phyloP scores from a whole-genome alignment of 106 monocot species.

The Dioscorea dumetorum region DNA sequence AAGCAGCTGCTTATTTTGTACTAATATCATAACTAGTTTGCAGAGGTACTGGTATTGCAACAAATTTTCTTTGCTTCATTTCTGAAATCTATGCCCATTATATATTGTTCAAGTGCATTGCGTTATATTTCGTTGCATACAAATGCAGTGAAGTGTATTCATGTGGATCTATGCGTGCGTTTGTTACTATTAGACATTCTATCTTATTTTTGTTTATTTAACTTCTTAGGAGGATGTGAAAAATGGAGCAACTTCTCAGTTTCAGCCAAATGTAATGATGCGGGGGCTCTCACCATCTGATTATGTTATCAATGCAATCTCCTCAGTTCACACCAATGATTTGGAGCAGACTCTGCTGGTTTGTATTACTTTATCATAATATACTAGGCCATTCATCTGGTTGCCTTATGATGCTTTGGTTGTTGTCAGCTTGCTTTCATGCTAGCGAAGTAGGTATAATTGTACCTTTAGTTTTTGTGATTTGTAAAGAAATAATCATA shows the following conservation, averaged over 20 bases:
- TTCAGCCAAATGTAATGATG: constrained; percentile 77
- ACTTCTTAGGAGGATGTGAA: constrained; percentile 49
- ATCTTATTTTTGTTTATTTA: not conserved
- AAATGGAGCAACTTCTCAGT: constrained; percentile 31
- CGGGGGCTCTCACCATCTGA: constrained; percentile 66
- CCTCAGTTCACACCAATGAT: constrained; percentile 69
- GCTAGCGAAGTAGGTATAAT: not conserved
- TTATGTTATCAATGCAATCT: constrained; percentile 69
- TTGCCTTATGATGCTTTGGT: not conserved
- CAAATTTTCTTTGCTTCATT: not conserved
- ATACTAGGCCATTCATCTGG: not conserved
- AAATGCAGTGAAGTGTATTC: too few relatives aligned
- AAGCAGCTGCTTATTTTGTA: too few relatives aligned
- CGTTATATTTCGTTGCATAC: not conserved
- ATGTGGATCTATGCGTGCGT: too few relatives aligned
- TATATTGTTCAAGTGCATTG: not conserved
- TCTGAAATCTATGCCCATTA: not conserved
- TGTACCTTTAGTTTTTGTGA: not conserved
- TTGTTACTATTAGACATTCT: not conserved
- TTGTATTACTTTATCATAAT: constrained; percentile 3
- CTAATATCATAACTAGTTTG: too few relatives aligned
- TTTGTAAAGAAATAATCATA: not conserved
- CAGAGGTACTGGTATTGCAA: not conserved
- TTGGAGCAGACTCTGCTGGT: constrained; percentile 90
- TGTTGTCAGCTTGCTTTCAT: not conserved